Evolutionary conservation across 495 filamentous ascomycete species (phyloP).

Genomic region (Penicillium taxi): DNA sequence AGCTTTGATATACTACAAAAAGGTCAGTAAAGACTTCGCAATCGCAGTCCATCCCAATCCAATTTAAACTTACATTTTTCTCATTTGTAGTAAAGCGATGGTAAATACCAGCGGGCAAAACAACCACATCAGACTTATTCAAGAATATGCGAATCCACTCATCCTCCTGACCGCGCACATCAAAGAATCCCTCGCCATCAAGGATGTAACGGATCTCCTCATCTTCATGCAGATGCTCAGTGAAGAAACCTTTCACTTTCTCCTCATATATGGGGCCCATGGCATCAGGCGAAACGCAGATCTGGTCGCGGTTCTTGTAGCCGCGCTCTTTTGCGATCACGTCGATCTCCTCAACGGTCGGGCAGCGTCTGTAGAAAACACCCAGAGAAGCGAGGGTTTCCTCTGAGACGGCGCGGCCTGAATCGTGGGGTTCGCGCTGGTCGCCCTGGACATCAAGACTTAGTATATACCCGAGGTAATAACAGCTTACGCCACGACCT

Average conservation of each 20-base stretch:
- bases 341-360: constrained; percentile 58
- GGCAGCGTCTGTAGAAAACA: constrained; percentile 66
- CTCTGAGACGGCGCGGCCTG: constrained; percentile 54
- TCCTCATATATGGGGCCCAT: constrained; percentile 78
- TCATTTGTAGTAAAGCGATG: constrained; percentile 94
- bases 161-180: constrained; percentile 64
- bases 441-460: constrained; percentile 58
- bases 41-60: not conserved
- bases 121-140: constrained; percentile 66
- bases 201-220: constrained; percentile 98
- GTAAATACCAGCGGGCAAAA: constrained; percentile 93
- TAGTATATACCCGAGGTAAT: constrained; percentile 1
- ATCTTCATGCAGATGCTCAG: constrained; percentile 95
- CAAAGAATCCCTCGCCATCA: constrained; percentile 86
- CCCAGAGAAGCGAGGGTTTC: constrained; percentile 63
- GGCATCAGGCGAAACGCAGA: constrained; percentile 75
- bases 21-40: constrained; percentile 10
- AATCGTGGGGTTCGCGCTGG: constrained; percentile 85
- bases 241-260: constrained; percentile 88
- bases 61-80: constrained; percentile 61
- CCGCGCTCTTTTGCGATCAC: constrained; percentile 61
- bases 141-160: constrained; percentile 83
- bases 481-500: too few relatives aligned
- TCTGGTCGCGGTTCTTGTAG: constrained; percentile 93
- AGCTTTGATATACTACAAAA: constrained; percentile 76